Evolutionary conservation across 495 filamentous ascomycete genomes (phyloP).

Genomic region (Xylaria bambusicola): DNA sequence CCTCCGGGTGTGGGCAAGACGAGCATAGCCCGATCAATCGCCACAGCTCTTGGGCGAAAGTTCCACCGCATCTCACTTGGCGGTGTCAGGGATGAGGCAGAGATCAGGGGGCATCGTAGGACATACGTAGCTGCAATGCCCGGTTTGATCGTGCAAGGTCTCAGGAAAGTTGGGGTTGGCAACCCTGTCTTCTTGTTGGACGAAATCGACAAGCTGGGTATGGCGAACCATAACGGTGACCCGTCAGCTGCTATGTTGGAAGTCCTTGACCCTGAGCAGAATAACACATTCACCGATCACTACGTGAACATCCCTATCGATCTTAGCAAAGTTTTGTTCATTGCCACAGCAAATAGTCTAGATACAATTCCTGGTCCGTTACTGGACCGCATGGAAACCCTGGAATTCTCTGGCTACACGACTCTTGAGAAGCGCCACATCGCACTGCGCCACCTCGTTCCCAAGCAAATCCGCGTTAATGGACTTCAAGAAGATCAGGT

Average conservation of each 20-base stretch:
- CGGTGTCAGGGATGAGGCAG: constrained; percentile 93
- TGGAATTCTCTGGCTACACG: constrained; percentile 90
- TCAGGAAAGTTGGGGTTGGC: constrained; percentile 94
- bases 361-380: constrained; percentile 94
- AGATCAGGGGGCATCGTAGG: constrained; percentile 92
- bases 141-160: constrained; percentile 86
- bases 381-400: constrained; percentile 97
- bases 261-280: constrained; percentile 97
- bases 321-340: constrained; percentile 94
- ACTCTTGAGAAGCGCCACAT: constrained; percentile 98
- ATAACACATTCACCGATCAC: constrained; percentile 91
- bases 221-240: constrained; percentile 90
- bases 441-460: constrained; percentile 87
- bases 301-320: constrained; percentile 97
- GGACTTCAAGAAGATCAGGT: constrained; percentile 76
- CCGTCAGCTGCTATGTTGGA: constrained; percentile 99
- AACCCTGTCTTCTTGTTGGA: constrained; percentile 97
- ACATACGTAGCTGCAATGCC: constrained; percentile 99
- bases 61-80: constrained; percentile 98
- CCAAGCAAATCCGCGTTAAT: constrained; percentile 82
- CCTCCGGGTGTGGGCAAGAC: constrained; percentile 98
- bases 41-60: constrained; percentile 86
- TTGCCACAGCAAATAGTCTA: constrained; percentile 95
- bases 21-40: constrained; percentile 89
- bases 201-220: constrained; percentile 97